Base-by-base conservation (phyloP, 805 yeast species). In the Metschnikowia aberdeeniae region DNA sequence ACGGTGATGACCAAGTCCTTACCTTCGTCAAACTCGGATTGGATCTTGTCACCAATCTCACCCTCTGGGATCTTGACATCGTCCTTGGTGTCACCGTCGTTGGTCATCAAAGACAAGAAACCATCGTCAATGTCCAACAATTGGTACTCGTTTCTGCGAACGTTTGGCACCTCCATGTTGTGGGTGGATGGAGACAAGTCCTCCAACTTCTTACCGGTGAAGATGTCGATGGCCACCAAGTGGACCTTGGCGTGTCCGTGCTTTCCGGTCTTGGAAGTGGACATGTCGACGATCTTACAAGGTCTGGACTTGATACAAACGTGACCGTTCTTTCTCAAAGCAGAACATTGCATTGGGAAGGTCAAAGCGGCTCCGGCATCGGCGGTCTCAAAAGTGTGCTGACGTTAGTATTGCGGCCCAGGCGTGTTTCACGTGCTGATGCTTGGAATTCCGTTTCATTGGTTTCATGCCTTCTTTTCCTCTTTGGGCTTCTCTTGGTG, bases 201-300 rank as follows among this genome's bases (percentile, higher is more conserved):
- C 84, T 93, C 99, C 76, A 90, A 84, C 82, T 93, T 93, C 90
- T 93, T 93, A 76, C 88, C 86, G 66, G 99, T 93, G 92, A 93
- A 93, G 75, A 93, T 92, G 75, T 93, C 99, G 65, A 87, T 84
- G 71, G 98, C 98, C 61, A 93, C 98, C 78, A 93, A 83, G 78
- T 93, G 98, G 76, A 93, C 99, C 84, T 93, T 93, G 74, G 99
- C 99, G 93, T 93, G 99, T 81, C 99, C 99, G 86, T 93, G 99
- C 97, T 93, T 93, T 80, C 99, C 99, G 64, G 99, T 93, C 86
- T 93, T 93, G 68, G 99, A 93, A 70, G 99, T 93, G 55, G 99
- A 93, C 99, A 93, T 93, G 75, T 93, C 99, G 66, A 93, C 95
- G 76, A 93, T 93, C 85, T 93, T 93, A 84, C 98, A 93, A 73